Base-by-base conservation (phyloP, 2,329 filamentous ascomycete species). In the Arthrobotrys sphaeroides region DNA sequence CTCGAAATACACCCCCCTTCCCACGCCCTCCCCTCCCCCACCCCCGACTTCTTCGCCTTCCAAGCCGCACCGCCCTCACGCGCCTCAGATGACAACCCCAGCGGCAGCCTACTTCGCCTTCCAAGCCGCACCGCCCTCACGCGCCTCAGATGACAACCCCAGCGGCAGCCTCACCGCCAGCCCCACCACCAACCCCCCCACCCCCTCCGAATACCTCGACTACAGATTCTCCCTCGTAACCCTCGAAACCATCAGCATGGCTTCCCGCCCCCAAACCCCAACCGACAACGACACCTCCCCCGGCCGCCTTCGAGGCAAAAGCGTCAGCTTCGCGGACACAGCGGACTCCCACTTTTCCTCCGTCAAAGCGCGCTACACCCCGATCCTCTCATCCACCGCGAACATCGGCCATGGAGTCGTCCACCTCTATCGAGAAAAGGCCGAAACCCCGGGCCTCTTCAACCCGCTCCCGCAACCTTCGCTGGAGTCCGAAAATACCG, bases 331-430 rank as follows among this genome's bases (percentile, higher is more conserved):
- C n/a, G 72, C 57, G 6, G 72, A 75, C 53, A 33, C 64, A 2
- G 26, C 57, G 7, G 72, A 75, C 43, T 59, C 64, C 6, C 64
- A 62, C 16, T 75, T 62, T n/a, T 65, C 51, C 6, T 90, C 92
- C 73, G 96, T 94, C 0, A 97, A 94, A 82, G 95, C 92, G 3
- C 87, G 88, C 77, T 96, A 90, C 81, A 84, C 92, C 18, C 89
- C 91, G 0, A 85, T 94, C 0, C 87, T 59, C 3, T 75, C 90
- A 67, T 87, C 89, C 13, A 86, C 87, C 74, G 93, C 92, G 0
- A 91, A 96, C 73, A 86, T 93, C 0, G 92, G 93, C 43, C 97
- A 93, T 90, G 95, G 95, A 0, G 89, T 98, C 12, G 93, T 99
- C 1, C 95, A 97, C 82, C 87, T 99, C 26, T 99, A 97, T 82